These are phyloP conservation scores for Oryza australiensis DNA, from an alignment of 176 grass and related monocot species.

Conservation along the genomic window DNA sequence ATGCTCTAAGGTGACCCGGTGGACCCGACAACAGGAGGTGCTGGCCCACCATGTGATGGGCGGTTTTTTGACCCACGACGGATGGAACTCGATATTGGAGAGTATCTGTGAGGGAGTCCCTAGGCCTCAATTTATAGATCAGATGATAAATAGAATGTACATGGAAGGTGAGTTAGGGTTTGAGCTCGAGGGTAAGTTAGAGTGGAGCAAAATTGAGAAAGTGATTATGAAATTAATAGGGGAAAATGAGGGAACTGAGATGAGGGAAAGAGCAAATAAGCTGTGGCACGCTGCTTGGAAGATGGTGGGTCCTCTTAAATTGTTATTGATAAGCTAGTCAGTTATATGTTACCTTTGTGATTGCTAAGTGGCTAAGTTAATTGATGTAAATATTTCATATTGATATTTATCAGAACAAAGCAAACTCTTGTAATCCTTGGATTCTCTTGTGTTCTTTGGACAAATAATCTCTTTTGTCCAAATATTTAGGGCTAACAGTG, in stretches of 20 bases:
- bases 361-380: no score
- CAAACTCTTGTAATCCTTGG: background rate
- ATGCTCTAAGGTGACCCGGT: constrained; percentile 29
- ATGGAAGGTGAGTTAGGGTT: constrained; percentile 23
- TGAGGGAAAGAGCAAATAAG: constrained; percentile 2
- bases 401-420: no score
- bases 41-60: constrained; percentile 34
- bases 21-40: constrained; percentile 48
- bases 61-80: constrained; percentile 32
- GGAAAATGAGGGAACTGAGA: background rate
- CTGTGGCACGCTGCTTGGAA: background rate
- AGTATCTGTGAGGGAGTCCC: constrained; percentile 20
- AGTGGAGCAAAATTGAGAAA: background rate
- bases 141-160: constrained; percentile 41
- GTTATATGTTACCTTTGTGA: background rate
- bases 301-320: background rate
- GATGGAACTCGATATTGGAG: constrained; percentile 47
- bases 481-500: no score
- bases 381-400: no score
- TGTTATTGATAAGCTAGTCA: constrained; percentile 5
- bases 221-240: constrained; percentile 27
- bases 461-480: background rate
- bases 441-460: background rate
- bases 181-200: constrained; percentile 20
- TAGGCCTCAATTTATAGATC: constrained; percentile 9